Percentiles rank a stretch among this genome's conserved stretches.
These are phyloP conservation scores for Nannizzia gypsea DNA, from an alignment of 2,329 filamentous ascomycete genomes.

Conservation along the genomic window DNA sequence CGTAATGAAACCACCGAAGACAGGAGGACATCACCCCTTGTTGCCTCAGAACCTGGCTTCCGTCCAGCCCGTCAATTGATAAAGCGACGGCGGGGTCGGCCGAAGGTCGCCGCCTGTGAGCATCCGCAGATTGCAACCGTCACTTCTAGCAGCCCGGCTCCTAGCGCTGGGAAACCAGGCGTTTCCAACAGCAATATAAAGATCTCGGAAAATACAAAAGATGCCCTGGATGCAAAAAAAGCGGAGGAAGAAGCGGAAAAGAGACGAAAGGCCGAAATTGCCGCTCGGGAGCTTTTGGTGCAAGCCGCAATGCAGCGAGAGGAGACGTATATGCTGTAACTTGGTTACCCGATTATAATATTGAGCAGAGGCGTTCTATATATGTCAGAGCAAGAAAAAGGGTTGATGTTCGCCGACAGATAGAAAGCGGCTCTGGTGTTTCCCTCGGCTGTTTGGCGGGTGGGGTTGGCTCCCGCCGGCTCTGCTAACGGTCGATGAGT, in stretches of 20 bases:
- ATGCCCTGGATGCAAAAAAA: not conserved
- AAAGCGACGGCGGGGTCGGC: not conserved
- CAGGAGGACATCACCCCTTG: not conserved
- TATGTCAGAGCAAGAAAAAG: not conserved
- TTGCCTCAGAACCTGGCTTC: not conserved
- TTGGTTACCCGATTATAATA: not conserved
- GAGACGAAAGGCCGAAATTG: not conserved
- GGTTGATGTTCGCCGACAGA: no score
- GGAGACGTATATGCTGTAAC: not conserved
- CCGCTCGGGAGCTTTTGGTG: not conserved
- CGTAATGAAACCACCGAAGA: not conserved
- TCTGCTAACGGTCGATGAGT: not conserved
- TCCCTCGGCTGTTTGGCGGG: not conserved
- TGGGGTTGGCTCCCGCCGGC: not conserved
- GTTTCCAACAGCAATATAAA: not conserved
- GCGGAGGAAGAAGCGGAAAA: not conserved
- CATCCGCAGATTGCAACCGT: not conserved
- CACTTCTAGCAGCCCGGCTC: not conserved
- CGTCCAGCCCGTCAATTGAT: not conserved
- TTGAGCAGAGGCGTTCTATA: not conserved
- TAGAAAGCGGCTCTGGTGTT: not conserved
- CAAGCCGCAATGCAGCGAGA: constrained; percentile 1
- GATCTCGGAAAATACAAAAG: no score
- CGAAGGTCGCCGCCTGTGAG: not conserved
- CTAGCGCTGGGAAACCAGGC: not conserved